Percentiles rank a stretch among this genome's conserved stretches.
Conservation (phyloP, 345 rosid genomes). For the Aurinia saxatilis region DNA sequence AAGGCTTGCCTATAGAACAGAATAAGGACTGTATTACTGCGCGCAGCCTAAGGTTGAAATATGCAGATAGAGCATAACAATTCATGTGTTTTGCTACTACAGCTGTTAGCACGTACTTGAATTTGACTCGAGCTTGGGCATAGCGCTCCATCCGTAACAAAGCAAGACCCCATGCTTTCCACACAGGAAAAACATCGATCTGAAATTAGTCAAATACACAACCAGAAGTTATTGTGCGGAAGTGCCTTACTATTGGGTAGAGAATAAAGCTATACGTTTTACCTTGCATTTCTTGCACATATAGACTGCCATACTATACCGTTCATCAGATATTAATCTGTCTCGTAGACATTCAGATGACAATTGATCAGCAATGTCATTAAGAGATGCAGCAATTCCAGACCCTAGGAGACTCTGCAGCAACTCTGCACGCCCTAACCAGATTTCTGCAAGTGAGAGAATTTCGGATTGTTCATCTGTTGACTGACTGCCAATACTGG, state of each 20-base stretch:
- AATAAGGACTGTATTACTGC: constrained; percentile 15
- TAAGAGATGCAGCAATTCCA: constrained; percentile 91
- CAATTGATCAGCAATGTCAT: constrained; percentile 81
- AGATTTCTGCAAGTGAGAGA: constrained; percentile 55
- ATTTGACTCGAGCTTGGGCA: constrained; percentile 88
- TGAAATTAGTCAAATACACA: constrained; percentile 29
- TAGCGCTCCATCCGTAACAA: constrained; percentile 89
- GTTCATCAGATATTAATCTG: constrained; percentile 85
- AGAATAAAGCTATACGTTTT: constrained; percentile 19
- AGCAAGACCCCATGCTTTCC: constrained; percentile 99
- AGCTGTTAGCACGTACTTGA: constrained; percentile 46
- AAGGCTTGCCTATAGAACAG: constrained; percentile 79
- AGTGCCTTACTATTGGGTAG: constrained; percentile 9
- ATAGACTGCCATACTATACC: constrained; percentile 96
- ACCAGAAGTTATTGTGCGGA: constrained; percentile 16
- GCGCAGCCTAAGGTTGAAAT: background rate
- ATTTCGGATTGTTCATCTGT: constrained; percentile 72
- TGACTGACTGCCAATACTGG: constrained; percentile 77
- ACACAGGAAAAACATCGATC: constrained; percentile 93
- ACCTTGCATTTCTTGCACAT: constrained; percentile 98
- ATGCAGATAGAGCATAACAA: background rate
- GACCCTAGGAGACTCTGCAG: constrained; percentile 94
- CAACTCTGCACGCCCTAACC: constrained; percentile 95
- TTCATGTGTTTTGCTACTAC: background rate
- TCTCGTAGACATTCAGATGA: constrained; percentile 79